Evolutionary conservation across 192 early-diverging fungal species (phyloP).

Genomic region (Coemansia sp.): DNA sequence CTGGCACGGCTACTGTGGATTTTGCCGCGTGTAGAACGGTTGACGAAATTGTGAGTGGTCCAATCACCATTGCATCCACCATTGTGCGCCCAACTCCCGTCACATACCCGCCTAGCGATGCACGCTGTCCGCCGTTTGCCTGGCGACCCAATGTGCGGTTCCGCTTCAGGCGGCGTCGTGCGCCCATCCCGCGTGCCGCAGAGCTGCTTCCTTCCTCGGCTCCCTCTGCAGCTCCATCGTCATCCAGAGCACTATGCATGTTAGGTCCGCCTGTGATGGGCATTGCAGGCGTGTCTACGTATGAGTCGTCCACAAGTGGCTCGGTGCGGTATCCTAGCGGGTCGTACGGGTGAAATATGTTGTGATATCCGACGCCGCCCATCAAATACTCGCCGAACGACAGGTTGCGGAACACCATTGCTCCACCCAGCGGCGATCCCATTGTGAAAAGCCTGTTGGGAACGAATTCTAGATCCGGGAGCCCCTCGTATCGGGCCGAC

Average conservation of each 20-base stretch:
- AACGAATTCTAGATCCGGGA: constrained; percentile 27
- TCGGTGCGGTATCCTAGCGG: constrained; percentile 74
- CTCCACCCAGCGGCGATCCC: constrained; percentile 56
- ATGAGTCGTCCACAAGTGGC: constrained; percentile 59
- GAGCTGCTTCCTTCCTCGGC: background rate
- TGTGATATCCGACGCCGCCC: constrained; percentile 61
- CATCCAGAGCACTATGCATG: no score
- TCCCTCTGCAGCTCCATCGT: no score
- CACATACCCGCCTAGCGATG: constrained; percentile 25
- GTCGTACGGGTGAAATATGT: constrained; percentile 76
- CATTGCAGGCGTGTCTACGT: constrained; percentile 55
- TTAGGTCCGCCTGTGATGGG: constrained; percentile 20
- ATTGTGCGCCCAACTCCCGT: constrained; percentile 33
- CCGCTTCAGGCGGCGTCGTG: no score
- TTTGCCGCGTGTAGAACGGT: constrained; percentile 24
- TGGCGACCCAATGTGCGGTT: background rate
- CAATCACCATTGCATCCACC: constrained; percentile 25
- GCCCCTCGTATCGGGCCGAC: constrained; percentile 14
- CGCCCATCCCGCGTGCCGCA: no score
- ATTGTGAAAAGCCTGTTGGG: constrained; percentile 39
- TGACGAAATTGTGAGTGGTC: constrained; percentile 24
- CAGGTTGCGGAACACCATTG: constrained; percentile 65
- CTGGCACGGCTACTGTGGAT: constrained; percentile 20
- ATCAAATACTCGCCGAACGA: constrained; percentile 57
- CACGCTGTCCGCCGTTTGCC: background rate